Evolutionary conservation across 192 early-diverging fungal species (phyloP), one percentile per base, ranked within the genome.

Genomic region (Cladochytrium replicatum): DNA sequence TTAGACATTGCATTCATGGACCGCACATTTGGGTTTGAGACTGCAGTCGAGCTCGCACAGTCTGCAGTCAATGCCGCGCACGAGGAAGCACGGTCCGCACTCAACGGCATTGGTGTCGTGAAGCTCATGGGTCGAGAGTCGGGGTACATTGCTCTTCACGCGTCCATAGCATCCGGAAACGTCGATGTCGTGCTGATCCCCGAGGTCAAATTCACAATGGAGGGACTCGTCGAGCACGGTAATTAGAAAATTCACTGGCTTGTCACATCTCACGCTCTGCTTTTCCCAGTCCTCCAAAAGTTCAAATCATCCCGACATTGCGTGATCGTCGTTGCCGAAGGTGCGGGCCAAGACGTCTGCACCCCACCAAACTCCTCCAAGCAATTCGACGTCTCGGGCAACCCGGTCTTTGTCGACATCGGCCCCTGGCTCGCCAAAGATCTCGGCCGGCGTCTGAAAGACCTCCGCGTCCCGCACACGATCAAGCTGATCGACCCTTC

Each of bases 401-500:
- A 65, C 56, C 4, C 5, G 11, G 38, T 60, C 9, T 52, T 56
- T 29, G 26, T 29, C 6, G 63, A 65, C 44, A 51, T 66, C 13
- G 63, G 61, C 40, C 22, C 43, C 8, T 65, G n/a, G 8, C 45
- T 65, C 28, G 50, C 41, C 29, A 50, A 50, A 9, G 46, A 57
- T 39, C 29, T 65, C 25, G 34, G 43, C 26, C 34, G 60, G 32
- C 30, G 46, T 9, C 43, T 58, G 15, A 65, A 63, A 25, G 21
- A n/a, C 2, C 11, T 25, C 13, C n/a, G 47, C 21, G 34, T 63
- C 41, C 49, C 55, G 38, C 50, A 37, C 43, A 61, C 55, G 7
- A 60, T 62, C 52, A 62, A 53, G 29, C 56, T 57, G 32, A 58
- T 65, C 21, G 63, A 65, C n/a, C 63, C 63, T 11, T 61, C 63